Percentiles rank a stretch among this genome's conserved stretches.
These are phyloP conservation scores for Galerina marginata DNA, from an alignment of 768 basidiomycete genomes.

Conservation along the genomic window DNA sequence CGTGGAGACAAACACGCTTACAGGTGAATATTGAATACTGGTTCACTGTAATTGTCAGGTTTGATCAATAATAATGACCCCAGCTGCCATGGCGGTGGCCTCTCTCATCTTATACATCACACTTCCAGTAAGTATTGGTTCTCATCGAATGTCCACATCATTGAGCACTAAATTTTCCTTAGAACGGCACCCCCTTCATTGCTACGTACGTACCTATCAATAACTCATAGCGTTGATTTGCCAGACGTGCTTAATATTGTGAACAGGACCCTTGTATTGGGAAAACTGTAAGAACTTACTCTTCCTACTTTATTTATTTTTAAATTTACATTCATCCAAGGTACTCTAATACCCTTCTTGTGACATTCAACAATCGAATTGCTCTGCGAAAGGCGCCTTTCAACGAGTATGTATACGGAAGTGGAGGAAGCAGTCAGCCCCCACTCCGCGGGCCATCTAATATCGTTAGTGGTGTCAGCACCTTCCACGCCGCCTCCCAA, in stretches of 20 bases:
- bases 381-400: not conserved
- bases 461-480: too few species aligned
- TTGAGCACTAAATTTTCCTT: not conserved
- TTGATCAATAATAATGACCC: not conserved
- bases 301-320: not conserved
- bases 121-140: constrained; percentile 1
- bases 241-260: not conserved
- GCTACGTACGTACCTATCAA: too few species aligned
- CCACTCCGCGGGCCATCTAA: too few species aligned
- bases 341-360: constrained; percentile 12
- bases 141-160: not conserved
- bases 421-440: too few species aligned
- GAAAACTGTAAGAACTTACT: not conserved
- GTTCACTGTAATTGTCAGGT: not conserved
- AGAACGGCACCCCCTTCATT: not conserved
- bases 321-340: not conserved
- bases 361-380: constrained; percentile 13
- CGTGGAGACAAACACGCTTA: constrained; percentile 15
- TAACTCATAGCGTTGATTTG: too few species aligned
- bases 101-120: constrained; percentile 12
- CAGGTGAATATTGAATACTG: not conserved
- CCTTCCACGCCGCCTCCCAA: too few species aligned
- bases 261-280: not conserved
- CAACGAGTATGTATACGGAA: not conserved
- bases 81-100: constrained; percentile 11